Evolutionary conservation across 768 basidiomycete species (phyloP), one percentile per base, ranked within the genome.

Genomic region (Termitomyces sp.): DNA sequence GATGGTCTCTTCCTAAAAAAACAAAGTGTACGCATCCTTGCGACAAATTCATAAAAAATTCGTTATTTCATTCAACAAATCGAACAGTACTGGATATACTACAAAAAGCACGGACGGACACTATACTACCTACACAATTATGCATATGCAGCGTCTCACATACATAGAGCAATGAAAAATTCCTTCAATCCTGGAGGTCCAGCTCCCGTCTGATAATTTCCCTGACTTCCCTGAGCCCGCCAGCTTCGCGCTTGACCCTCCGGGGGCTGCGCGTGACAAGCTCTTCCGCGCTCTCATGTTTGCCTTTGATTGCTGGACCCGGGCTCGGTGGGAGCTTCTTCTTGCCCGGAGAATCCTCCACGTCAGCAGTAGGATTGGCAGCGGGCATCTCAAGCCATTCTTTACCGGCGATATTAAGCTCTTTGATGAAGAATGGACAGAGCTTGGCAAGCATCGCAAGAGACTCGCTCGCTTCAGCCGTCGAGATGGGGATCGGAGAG

Each of bases 151-250:
- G 25, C 25, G 50, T 52, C 65, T 15, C 54, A 45, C 58, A 60
- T 69, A 75, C 62, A 75, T 73, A 65, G 64, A 76, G 77, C 72
- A 76, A 64, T 58, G 67, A 59, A 65, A 65, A 60, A 25, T 9
- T 60, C 11, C 9, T 12, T 32, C 69, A 83, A 68, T 91, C 89
- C 56, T 86, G 79, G 64, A 87, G 71, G 73, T 92, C 91, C 67
- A 93, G 75, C 76, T 93, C 92, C 64, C 81, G 78, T 67, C 90
- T 81, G 69, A 94, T 90, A 68, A 91, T 87, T 73, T 94, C 92
- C 60, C 91, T 77, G 37, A 93, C 91, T 70, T 90, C 84, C 43
- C 92, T 81, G 66, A 94, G 77, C 0, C 91, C 90, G 37, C 91
- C 88, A 5, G 76, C 81, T 68, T 92, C 89, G 32, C 78, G 80